phyloP scores from a whole-genome alignment of 1,139 yeast species.

The Kodamaea sp. region DNA sequence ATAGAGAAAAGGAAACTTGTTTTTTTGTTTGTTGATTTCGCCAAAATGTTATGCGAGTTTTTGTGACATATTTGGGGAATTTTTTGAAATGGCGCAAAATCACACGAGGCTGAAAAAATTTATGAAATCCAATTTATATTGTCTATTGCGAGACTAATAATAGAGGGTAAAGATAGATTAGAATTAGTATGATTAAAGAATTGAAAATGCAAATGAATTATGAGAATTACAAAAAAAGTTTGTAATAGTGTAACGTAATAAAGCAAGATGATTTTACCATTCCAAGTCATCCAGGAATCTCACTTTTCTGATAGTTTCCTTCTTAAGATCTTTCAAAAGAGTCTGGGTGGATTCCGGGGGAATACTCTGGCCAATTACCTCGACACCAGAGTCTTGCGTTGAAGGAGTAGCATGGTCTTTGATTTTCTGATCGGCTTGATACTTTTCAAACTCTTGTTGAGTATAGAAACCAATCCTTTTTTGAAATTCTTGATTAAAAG shows the following conservation, averaged over 20 bases:
- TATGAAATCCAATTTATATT: no score
- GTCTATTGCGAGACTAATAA: no score
- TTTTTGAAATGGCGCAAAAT: background rate
- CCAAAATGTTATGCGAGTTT: background rate
- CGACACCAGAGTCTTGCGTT: slow-evolving; percentile 12
- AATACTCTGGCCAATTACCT: slow-evolving; percentile 14
- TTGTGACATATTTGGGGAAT: background rate
- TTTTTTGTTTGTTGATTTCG: background rate
- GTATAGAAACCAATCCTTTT: slow-evolving; percentile 31
- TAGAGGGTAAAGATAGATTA: no score
- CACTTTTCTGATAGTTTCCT: slow-evolving; percentile 21
- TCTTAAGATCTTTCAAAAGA: no score
- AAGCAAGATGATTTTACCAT: slow-evolving; percentile 30
- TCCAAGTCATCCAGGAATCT: slow-evolving; percentile 54
- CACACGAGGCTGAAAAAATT: no score
- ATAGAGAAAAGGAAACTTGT: no score
- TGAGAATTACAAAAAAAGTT: no score
- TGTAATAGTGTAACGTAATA: no score
- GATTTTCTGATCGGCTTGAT: slow-evolving; percentile 7
- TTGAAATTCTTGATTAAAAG: slow-evolving; percentile 1
- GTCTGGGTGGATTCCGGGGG: no score
- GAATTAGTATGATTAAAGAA: no score
- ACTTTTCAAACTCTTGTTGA: slow-evolving; percentile 27
- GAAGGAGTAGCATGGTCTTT: background rate
- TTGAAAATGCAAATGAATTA: no score